Evolutionary conservation across 108 stramenopile species (phyloP).

Genomic region (Cyclotella atomus): DNA sequence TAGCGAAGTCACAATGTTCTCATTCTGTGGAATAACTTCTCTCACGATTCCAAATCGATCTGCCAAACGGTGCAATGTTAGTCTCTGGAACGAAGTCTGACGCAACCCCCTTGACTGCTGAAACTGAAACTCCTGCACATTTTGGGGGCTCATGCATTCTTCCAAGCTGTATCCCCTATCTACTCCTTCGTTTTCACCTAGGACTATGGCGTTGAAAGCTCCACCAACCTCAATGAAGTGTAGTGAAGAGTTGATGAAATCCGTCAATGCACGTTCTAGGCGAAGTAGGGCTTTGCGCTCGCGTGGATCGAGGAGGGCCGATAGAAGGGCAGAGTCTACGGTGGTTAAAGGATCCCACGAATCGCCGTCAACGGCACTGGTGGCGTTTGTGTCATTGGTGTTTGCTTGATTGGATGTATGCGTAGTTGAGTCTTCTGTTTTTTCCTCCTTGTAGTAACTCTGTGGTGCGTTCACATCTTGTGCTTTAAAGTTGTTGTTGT

Average conservation of each 20-base stretch:
- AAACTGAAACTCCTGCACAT: slow-evolving; percentile 34
- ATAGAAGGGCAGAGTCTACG: slow-evolving; percentile 79
- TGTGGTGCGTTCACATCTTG: too few species aligned
- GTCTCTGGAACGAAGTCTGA: slow-evolving; percentile 87
- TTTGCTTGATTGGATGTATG: too few species aligned
- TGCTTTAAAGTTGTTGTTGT: too few species aligned
- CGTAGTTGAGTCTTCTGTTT: too few species aligned
- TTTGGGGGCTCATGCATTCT: slow-evolving; percentile 13
- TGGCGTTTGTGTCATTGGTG: too few species aligned
- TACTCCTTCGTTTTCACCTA: slow-evolving; percentile 18
- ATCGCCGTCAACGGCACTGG: too few species aligned
- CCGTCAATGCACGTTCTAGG: slow-evolving; percentile 76
- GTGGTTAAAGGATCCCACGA: slow-evolving; percentile 51
- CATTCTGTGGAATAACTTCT: slow-evolving; percentile 43
- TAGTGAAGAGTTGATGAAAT: slow-evolving; percentile 69
- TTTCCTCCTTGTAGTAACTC: too few species aligned
- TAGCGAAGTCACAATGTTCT: slow-evolving; percentile 7
- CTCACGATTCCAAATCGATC: slow-evolving; percentile 86
- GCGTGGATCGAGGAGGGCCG: slow-evolving; percentile 75
- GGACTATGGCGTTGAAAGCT: slow-evolving; percentile 62
- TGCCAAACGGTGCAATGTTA: slow-evolving; percentile 87
- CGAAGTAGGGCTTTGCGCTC: slow-evolving; percentile 83
- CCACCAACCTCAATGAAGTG: slow-evolving; percentile 76
- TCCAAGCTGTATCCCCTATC: slow-evolving; percentile 4
- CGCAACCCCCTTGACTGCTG: slow-evolving; percentile 46